Evolutionary conservation across 192 early-diverging fungal genomes (phyloP).

Genomic region (Entomortierella parvispora): DNA sequence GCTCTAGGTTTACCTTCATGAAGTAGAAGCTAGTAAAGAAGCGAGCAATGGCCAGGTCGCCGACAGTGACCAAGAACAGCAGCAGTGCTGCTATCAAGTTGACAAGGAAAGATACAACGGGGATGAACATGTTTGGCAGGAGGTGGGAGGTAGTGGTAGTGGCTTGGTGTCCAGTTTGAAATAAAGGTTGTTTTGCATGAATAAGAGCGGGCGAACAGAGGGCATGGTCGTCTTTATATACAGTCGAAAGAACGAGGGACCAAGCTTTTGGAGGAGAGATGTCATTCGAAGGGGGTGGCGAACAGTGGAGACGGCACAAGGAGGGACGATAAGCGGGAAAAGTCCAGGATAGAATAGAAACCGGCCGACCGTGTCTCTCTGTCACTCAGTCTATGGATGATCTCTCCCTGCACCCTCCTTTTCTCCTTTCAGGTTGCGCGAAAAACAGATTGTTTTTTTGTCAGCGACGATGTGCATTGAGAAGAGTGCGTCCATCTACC

Average conservation of each 20-base stretch:
- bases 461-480: no score
- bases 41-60: conserved; percentile 10
- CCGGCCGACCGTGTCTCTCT: not conserved
- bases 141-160: not conserved
- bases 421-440: no score
- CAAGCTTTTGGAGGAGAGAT: not conserved
- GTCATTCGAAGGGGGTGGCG: not conserved
- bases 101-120: conserved; percentile 26
- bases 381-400: no score
- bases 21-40: conserved; percentile 36
- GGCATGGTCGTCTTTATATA: not conserved
- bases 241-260: not conserved
- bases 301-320: not conserved
- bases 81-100: conserved; percentile 23
- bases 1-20: conserved; percentile 37
- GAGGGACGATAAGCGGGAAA: no score
- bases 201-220: not conserved
- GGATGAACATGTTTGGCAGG: conserved; percentile 16
- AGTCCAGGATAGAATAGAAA: not conserved
- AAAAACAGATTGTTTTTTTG: no score
- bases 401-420: not conserved
- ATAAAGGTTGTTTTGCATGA: not conserved
- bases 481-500: no score
- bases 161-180: not conserved
- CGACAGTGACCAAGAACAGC: conserved; percentile 39